These are phyloP conservation scores for Hypoxylon sp. DNA, from an alignment of 2,329 filamentous ascomycete species.

Conservation along the genomic window DNA sequence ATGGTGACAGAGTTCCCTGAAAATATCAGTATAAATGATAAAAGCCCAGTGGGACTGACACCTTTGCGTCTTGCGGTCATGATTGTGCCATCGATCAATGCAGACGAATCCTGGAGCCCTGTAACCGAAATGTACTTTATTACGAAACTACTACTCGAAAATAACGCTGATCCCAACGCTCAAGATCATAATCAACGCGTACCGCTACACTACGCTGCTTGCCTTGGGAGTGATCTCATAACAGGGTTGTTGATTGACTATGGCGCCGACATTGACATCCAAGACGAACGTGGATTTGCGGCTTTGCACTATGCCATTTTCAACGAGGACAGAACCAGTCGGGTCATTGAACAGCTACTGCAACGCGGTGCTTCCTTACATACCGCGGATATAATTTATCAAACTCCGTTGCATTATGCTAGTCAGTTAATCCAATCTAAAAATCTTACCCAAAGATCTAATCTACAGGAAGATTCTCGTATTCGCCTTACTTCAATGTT, in stretches of 20 bases:
- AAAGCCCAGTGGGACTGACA: too few relatives aligned
- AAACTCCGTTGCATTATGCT: not conserved
- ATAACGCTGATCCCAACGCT: not conserved
- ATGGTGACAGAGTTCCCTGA: too few relatives aligned
- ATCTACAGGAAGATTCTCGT: too few relatives aligned
- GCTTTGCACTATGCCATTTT: not conserved
- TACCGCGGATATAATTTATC: not conserved
- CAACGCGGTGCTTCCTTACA: not conserved
- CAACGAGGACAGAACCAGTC: not conserved
- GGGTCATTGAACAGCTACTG: not conserved
- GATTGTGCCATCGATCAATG: too few relatives aligned
- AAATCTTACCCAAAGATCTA: too few relatives aligned
- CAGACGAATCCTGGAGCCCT: too few relatives aligned
- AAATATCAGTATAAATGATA: too few relatives aligned
- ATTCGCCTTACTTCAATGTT: too few relatives aligned
- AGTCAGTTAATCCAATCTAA: not conserved
- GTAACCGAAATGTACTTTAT: too few relatives aligned
- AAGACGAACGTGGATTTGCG: not conserved
- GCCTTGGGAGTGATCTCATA: not conserved
- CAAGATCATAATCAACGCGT: not conserved
- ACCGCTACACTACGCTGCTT: not conserved
- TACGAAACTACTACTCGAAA: not conserved
- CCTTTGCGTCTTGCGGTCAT: too few relatives aligned
- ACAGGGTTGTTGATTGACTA: not conserved
- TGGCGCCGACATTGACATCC: not conserved